phyloP scores from a whole-genome alignment of 306 rosid species.

The Fagus sylvatica region DNA sequence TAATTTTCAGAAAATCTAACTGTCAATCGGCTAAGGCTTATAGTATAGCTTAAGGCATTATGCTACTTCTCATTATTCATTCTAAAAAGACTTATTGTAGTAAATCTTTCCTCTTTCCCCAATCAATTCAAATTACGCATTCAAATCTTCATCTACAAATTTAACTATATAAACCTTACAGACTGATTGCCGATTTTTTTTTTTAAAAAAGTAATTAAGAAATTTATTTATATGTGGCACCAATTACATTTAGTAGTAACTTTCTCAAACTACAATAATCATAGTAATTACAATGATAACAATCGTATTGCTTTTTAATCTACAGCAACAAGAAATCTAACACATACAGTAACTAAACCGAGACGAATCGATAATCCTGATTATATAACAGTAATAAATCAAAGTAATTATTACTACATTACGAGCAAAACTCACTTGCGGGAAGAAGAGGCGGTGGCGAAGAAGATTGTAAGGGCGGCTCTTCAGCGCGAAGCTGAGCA shows the following conservation, averaged over 20 bases:
- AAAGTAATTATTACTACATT: too few species aligned
- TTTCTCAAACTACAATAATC: too few species aligned
- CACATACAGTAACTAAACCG: not conserved
- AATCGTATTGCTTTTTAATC: too few species aligned
- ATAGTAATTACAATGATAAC: too few species aligned
- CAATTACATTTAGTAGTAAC: too few species aligned
- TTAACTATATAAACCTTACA: too few species aligned
- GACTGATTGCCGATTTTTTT: too few species aligned
- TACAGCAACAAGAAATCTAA: not conserved
- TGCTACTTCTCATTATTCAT: not conserved
- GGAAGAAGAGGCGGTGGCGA: constrained; percentile 56
- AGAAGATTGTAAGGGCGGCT: not conserved
- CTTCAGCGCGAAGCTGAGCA: constrained; percentile 26
- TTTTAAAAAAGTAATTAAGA: too few species aligned
- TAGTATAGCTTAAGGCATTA: not conserved
- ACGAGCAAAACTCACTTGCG: constrained; percentile 56
- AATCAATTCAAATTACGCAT: not conserved
- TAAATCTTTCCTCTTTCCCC: not conserved
- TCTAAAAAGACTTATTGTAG: not conserved
- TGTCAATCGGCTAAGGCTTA: too few species aligned
- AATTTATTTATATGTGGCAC: too few species aligned
- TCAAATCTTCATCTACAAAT: not conserved
- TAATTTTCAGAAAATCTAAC: too few species aligned
- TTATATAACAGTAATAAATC: not conserved
- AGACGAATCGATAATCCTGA: not conserved